These are phyloP conservation scores for Agmasoma carcini DNA, from an alignment of 371 early-diverging fungal species.

Conservation along the genomic window DNA sequence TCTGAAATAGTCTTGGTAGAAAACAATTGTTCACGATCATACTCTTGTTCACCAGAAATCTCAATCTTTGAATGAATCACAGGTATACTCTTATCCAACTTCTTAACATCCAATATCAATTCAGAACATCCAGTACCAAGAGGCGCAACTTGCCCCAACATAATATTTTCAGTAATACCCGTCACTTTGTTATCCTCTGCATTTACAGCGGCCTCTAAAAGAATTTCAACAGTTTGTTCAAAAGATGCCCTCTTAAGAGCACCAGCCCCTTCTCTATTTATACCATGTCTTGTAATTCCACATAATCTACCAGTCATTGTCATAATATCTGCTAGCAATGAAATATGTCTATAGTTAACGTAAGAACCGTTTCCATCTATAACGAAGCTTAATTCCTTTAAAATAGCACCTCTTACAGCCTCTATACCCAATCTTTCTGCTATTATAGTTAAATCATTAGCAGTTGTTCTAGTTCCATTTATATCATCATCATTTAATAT, in stretches of 20 bases:
- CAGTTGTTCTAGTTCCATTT: slow-evolving; percentile 63
- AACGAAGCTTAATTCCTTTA: slow-evolving; percentile 78
- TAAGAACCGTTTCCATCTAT: slow-evolving; percentile 92
- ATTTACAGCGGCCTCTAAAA: slow-evolving; percentile 81
- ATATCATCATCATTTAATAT: slow-evolving; percentile 71
- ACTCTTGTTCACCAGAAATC: slow-evolving; percentile 20
- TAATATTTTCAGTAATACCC: slow-evolving; percentile 83
- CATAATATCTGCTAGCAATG: slow-evolving; percentile 90
- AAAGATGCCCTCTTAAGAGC: slow-evolving; percentile 91
- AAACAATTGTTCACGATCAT: no score
- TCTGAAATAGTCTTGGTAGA: slow-evolving; percentile 24
- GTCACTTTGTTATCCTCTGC: slow-evolving; percentile 79
- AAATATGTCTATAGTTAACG: slow-evolving; percentile 92
- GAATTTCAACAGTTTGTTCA: slow-evolving; percentile 96
- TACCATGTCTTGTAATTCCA: slow-evolving; percentile 96
- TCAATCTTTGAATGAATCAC: slow-evolving; percentile 40
- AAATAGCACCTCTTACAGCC: slow-evolving; percentile 73
- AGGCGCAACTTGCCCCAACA: slow-evolving; percentile 91
- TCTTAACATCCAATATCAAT: slow-evolving; percentile 55
- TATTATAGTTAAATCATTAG: slow-evolving; percentile 81
- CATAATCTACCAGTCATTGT: slow-evolving; percentile 76
- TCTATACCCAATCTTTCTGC: slow-evolving; percentile 87
- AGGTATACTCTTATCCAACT: slow-evolving; percentile 29
- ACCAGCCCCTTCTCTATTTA: slow-evolving; percentile 80
- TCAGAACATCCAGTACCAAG: slow-evolving; percentile 89